phyloP scores from a whole-genome alignment of 2,329 filamentous ascomycete genomes.

The Gnomoniopsis sp. region DNA sequence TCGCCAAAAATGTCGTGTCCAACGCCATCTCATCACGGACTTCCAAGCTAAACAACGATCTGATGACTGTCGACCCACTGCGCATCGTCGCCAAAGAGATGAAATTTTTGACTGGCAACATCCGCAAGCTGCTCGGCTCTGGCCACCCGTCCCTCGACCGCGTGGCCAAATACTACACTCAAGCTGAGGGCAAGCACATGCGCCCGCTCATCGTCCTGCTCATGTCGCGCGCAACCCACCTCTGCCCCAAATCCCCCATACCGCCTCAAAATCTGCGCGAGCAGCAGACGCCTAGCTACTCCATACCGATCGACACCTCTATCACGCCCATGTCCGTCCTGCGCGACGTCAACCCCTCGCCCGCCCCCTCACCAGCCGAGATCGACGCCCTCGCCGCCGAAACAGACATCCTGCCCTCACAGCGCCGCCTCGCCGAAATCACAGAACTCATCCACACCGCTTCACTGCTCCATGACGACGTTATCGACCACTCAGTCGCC shows the following conservation, averaged over 20 bases:
- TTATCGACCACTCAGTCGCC: constrained; percentile 88
- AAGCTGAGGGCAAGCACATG: constrained; percentile 94
- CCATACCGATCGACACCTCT: constrained; percentile 44
- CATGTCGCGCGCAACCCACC: constrained; percentile 91
- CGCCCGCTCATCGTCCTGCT: constrained; percentile 90
- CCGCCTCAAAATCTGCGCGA: constrained; percentile 40
- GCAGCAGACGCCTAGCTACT: constrained; percentile 28
- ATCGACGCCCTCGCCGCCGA: constrained; percentile 39
- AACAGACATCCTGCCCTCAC: constrained; percentile 81
- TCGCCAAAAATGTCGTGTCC: constrained; percentile 67
- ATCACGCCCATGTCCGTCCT: constrained; percentile 59
- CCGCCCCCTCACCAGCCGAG: constrained; percentile 31
- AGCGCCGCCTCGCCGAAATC: constrained; percentile 90
- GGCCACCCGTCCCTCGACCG: constrained; percentile 93
- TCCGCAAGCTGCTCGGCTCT: constrained; percentile 86
- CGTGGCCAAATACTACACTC: constrained; percentile 96
- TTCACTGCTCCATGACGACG: constrained; percentile 94
- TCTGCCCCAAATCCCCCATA: constrained; percentile 59
- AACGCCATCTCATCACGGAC: constrained; percentile 55
- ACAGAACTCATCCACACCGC: constrained; percentile 97
- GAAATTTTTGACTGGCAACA: constrained; percentile 92
- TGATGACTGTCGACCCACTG: constrained; percentile 78
- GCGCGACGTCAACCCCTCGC: constrained; percentile 76
- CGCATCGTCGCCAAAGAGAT: constrained; percentile 92
- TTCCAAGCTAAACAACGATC: constrained; percentile 52